A percentile compares a stretch with the other conserved stretches of the same genome.
Conservation (phyloP, 495 filamentous ascomycete genomes). For the Pseudomonodictys pantanalensis region DNA sequence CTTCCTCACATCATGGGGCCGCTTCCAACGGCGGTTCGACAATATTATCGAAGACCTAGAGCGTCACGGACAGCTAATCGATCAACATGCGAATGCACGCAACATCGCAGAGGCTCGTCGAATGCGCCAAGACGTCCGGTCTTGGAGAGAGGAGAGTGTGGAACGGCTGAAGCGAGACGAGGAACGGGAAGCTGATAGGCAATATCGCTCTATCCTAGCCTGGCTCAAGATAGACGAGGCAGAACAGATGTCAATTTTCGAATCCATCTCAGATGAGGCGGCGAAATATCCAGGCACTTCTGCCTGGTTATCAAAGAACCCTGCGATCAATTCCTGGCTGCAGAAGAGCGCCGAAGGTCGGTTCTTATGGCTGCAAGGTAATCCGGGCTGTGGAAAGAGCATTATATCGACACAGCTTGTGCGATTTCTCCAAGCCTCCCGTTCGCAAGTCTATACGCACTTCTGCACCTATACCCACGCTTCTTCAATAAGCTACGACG, state of each 20-base stretch:
- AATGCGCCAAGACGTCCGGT: background rate
- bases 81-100: slow-evolving; percentile 14
- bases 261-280: background rate
- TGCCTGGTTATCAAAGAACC: slow-evolving; percentile 8
- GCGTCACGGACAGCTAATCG: slow-evolving; percentile 13
- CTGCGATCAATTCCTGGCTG: slow-evolving; percentile 4
- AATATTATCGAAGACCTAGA: slow-evolving; percentile 15
- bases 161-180: slow-evolving; percentile 6
- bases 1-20: slow-evolving; percentile 15
- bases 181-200: background rate
- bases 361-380: slow-evolving; percentile 19
- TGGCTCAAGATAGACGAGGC: slow-evolving; percentile 16
- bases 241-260: slow-evolving; percentile 12
- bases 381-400: slow-evolving; percentile 16
- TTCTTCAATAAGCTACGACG: background rate
- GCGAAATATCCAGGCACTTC: slow-evolving; percentile 7
- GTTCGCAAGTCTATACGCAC: background rate
- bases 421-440: background rate
- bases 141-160: slow-evolving; percentile 8
- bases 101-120: slow-evolving; percentile 11
- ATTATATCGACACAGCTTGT: slow-evolving; percentile 1
- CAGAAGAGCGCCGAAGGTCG: background rate
- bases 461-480: background rate
- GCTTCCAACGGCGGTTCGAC: slow-evolving; percentile 12
- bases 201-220: slow-evolving; percentile 1